Evolutionary conservation across 2,329 filamentous ascomycete genomes (phyloP), one percentile per base, ranked within the genome.

Genomic region (Colletotrichum tropicale): DNA sequence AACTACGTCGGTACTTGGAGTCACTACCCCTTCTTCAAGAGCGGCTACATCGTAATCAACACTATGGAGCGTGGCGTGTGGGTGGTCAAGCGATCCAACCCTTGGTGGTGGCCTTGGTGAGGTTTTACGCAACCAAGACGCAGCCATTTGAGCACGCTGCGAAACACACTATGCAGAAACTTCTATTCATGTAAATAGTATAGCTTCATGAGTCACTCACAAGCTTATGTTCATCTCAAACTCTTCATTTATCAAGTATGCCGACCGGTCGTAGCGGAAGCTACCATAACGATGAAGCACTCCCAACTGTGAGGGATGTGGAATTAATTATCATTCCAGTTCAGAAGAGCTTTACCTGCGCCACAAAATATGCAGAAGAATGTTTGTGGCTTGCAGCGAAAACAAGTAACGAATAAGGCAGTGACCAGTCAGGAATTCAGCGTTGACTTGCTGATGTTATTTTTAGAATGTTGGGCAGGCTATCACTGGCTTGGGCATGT

Each of bases 51-150:
- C 56, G 82, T 88, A 16, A 81, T 89, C 66, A 89, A 89, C 79
- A 88, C 87, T 4, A 89, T 89, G 75, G 88, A 89, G 74, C 80
- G 85, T 9, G 86, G 86, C 9, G 81, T 81, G 0, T 86, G 83
- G 77, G 82, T 85, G 8, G 82, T 85, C 36, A 85, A 84, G 80
- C 67, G 72, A 15, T 74, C 72, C 6, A 74, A n/a, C 67, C 52
- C 72, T 3, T 71, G 72, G 72, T 74, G 72, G 72, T 74, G 72
- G 72, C 72, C 67, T 4, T 71, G 67, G 67, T 74, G 48, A 66
- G 30, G 43, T 18, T 7, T 5, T 4, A 12, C 24, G 16, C 9
- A 24, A 3, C 24, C 5, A 61, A 61, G 26, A 34, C 18, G 58
- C 8, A n/a, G 58, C 15, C 18, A 26, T 3, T 30, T 21, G 58